These are phyloP conservation scores for Chytriomyces sp. DNA, from an alignment of 192 early-diverging fungal genomes.

Conservation along the genomic window DNA sequence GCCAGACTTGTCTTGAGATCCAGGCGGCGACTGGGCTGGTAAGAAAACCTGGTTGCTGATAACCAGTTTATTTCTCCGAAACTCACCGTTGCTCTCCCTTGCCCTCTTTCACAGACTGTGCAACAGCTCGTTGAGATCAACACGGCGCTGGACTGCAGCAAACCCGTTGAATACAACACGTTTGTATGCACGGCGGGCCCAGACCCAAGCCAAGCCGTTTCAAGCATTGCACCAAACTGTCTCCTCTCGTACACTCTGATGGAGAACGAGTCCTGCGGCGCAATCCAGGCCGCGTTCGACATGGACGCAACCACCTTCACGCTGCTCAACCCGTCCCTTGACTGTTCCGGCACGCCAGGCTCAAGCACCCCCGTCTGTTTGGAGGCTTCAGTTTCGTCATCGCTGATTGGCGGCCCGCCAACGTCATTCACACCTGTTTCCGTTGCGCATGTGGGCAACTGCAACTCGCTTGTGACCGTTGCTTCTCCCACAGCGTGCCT, in stretches of 20 bases:
- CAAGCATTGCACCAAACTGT: not conserved
- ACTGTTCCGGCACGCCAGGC: not conserved
- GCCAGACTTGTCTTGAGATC: not conserved
- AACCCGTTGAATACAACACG: not conserved
- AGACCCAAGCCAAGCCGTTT: not conserved
- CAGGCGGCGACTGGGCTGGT: constrained; percentile 24
- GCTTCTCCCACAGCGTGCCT: constrained; percentile 15
- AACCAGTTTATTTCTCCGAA: not conserved
- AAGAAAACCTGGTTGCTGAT: not conserved
- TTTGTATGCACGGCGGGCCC: not conserved
- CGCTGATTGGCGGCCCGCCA: not conserved
- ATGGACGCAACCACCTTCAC: constrained; percentile 12
- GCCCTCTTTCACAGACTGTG: not conserved
- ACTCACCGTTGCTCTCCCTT: not conserved
- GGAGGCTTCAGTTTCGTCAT: not conserved
- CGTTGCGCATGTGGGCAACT: constrained; percentile 4
- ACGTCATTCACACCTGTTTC: not conserved
- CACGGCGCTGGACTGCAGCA: constrained; percentile 12
- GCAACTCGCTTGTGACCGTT: constrained; percentile 1
- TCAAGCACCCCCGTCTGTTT: not conserved
- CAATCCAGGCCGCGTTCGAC: constrained; percentile 12
- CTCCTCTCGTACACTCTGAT: not conserved
- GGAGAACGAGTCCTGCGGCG: constrained; percentile 7
- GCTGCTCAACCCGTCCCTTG: not conserved
- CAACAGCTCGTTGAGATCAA: constrained; percentile 1